These are phyloP conservation scores for Malassezia restricta DNA, from an alignment of 1,284 basidiomycete species.

Conservation along the genomic window DNA sequence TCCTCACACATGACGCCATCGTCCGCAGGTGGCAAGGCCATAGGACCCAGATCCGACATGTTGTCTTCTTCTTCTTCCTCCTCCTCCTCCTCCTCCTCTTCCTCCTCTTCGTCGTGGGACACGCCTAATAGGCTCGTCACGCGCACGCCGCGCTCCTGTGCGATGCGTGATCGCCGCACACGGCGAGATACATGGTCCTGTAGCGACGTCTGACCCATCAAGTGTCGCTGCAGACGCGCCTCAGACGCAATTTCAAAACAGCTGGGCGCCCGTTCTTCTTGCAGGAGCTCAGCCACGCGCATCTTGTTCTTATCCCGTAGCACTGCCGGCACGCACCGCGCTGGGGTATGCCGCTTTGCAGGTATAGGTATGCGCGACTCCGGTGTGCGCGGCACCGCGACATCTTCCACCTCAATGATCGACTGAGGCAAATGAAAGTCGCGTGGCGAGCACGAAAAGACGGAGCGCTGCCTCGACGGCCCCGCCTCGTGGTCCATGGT, in stretches of 20 bases:
- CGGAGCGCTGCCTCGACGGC: not conserved
- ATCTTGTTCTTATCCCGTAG: slow-evolving; percentile 19
- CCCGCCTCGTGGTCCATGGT: too few species aligned
- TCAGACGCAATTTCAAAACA: slow-evolving; percentile 40
- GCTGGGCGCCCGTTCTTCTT: slow-evolving; percentile 29
- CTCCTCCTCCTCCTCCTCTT: not conserved
- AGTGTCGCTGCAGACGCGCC: slow-evolving; percentile 33
- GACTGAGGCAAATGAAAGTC: slow-evolving; percentile 11
- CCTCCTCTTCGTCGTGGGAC: not conserved
- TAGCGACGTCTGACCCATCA: slow-evolving; percentile 15
- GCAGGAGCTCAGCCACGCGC: slow-evolving; percentile 34
- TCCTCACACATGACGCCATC: not conserved
- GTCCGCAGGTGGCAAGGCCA: not conserved
- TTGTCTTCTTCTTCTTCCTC: not conserved
- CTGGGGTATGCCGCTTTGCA: not conserved
- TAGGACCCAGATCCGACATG: not conserved
- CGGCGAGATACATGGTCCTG: slow-evolving; percentile 3
- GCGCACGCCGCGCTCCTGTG: not conserved
- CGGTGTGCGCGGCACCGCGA: not conserved
- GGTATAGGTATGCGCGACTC: not conserved
- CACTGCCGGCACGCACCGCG: not conserved
- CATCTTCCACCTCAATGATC: not conserved
- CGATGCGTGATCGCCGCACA: not conserved
- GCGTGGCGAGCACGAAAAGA: slow-evolving; percentile 16
- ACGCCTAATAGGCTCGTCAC: not conserved